Evolutionary conservation across 371 early-diverging fungal species (phyloP).

Genomic region (Zychaea mexicana): DNA sequence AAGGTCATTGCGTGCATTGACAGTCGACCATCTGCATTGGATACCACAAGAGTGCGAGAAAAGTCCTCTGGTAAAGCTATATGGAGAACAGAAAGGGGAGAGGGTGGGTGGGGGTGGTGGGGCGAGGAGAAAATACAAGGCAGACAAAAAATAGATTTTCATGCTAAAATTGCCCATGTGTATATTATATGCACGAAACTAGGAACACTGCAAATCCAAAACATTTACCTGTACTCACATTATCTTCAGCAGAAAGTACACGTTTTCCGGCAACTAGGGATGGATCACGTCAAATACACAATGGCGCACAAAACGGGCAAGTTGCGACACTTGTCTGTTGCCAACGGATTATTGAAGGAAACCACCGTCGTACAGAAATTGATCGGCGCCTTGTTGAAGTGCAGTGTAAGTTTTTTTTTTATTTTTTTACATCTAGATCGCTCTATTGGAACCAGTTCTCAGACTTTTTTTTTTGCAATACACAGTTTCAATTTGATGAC

Average conservation of each 20-base stretch:
- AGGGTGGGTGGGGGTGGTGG: neutral
- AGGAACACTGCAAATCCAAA: slow-evolving; percentile 63
- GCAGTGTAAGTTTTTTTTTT: slow-evolving; percentile 55
- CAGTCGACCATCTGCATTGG: slow-evolving; percentile 59
- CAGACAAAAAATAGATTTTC: slow-evolving; percentile 9
- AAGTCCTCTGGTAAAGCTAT: slow-evolving; percentile 45
- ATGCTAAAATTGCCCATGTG: too few species aligned
- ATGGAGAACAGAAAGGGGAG: neutral
- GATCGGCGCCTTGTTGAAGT: slow-evolving; percentile 75
- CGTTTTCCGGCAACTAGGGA: slow-evolving; percentile 70
- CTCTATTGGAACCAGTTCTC: too few species aligned
- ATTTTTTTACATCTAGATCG: too few species aligned
- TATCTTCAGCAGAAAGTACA: slow-evolving; percentile 85
- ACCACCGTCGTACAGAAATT: slow-evolving; percentile 76
- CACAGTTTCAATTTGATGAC: slow-evolving; percentile 80
- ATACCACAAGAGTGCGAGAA: slow-evolving; percentile 68
- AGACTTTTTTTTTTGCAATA: neutral
- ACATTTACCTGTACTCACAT: slow-evolving; percentile 78
- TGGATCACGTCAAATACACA: slow-evolving; percentile 66
- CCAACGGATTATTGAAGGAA: slow-evolving; percentile 76
- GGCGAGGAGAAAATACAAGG: neutral
- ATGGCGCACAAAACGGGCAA: slow-evolving; percentile 41
- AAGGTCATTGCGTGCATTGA: slow-evolving; percentile 71
- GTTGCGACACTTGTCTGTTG: slow-evolving; percentile 58
- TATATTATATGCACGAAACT: neutral